Conservation (phyloP, 2,329 filamentous ascomycete species). For the Raffaelea arxii region DNA sequence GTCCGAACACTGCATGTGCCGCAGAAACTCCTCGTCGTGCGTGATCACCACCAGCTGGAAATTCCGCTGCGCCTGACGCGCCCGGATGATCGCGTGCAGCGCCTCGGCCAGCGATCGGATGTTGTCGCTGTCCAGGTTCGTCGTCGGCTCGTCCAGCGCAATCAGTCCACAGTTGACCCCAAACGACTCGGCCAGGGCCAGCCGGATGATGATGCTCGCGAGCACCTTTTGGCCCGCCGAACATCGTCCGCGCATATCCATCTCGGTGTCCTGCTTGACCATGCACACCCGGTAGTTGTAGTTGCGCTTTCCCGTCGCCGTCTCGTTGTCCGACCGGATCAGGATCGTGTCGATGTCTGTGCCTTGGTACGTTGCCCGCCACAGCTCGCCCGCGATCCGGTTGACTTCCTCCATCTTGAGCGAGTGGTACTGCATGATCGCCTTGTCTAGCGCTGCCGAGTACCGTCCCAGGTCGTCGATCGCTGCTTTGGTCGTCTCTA, state of each 20-base stretch:
- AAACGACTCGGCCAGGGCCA: conserved; percentile 93
- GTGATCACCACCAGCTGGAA: conserved; percentile 99
- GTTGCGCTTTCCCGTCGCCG: conserved; percentile 42
- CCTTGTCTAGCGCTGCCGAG: conserved; percentile 76
- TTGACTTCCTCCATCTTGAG: conserved; percentile 99
- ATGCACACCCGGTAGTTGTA: conserved; percentile 99
- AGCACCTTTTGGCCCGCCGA: conserved; percentile 95
- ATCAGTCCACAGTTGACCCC: conserved; percentile 93
- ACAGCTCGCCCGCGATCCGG: conserved; percentile 87
- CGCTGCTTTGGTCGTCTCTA: conserved; percentile 85
- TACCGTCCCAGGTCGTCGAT: conserved; percentile 85
- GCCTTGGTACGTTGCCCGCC: conserved; percentile 92
- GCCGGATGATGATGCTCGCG: conserved; percentile 91
- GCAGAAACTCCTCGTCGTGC: conserved; percentile 92
- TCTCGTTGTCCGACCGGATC: conserved; percentile 86
- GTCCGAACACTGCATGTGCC: conserved; percentile 87
- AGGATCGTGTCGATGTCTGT: conserved; percentile 96
- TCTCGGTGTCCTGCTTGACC: conserved; percentile 93
- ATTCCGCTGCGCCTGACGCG: conserved; percentile 76
- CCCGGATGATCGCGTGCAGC: conserved; percentile 77
- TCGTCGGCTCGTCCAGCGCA: conserved; percentile 93
- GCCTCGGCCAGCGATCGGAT: conserved; percentile 81
- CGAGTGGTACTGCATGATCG: conserved; percentile 93
- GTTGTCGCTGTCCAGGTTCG: conserved; percentile 91
- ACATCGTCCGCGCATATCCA: conserved; percentile 99